These are phyloP conservation scores for Metschnikowia picachoensis DNA, from an alignment of 805 yeast genomes.

Conservation along the genomic window DNA sequence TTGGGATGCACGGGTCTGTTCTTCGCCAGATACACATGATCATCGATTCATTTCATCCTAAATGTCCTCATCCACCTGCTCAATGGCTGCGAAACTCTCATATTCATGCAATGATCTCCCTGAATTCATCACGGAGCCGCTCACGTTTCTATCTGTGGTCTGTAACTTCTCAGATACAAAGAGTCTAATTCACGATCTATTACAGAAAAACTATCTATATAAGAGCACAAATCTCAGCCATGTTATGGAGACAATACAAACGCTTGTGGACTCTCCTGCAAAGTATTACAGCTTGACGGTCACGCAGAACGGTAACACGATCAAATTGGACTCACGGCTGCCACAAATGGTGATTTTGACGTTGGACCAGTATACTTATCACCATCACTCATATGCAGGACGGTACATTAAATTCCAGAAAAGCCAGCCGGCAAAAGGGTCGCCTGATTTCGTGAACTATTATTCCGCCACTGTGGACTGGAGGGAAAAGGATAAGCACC, in stretches of 20 bases:
- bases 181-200: background rate
- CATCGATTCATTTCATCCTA: background rate
- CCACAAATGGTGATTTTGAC: background rate
- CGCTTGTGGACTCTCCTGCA: background rate
- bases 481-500: background rate
- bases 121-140: conserved; percentile 8
- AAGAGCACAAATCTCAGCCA: background rate
- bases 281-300: conserved; percentile 2
- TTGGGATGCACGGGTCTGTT: conserved; percentile 1
- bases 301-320: conserved; percentile 1
- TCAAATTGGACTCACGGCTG: conserved; percentile 3
- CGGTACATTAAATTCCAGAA: conserved; percentile 13
- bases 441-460: conserved; percentile 2
- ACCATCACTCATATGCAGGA: conserved; percentile 14
- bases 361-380: conserved; percentile 12
- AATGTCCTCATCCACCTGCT: background rate
- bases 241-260: conserved; percentile 1
- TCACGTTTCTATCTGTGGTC: conserved; percentile 8
- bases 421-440: conserved; percentile 13
- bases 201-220: conserved; percentile 1
- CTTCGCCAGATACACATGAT: background rate
- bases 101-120: conserved; percentile 6
- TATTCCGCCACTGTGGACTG: conserved; percentile 2
- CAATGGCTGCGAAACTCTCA: background rate
- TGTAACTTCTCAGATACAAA: background rate